These are phyloP conservation scores for Colletotrichum euphorbiae DNA, from an alignment of 2,329 filamentous ascomycete genomes.

Conservation along the genomic window DNA sequence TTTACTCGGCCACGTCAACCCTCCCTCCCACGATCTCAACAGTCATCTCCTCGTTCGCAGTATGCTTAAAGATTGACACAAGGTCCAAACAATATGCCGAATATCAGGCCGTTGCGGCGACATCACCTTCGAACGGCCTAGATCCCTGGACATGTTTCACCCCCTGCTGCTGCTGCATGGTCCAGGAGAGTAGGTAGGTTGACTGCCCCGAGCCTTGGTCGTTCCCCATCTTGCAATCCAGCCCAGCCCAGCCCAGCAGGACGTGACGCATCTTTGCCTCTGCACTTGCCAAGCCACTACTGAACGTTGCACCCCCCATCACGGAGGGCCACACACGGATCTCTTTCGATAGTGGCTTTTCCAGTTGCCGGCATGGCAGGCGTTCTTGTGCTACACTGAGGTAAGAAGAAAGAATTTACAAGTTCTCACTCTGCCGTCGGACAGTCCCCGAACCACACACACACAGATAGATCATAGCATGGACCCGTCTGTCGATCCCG, in stretches of 20 bases:
- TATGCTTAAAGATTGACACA: constrained; percentile 4
- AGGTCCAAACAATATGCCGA: constrained; percentile 17
- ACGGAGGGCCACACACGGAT: no score
- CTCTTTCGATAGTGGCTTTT: neutral
- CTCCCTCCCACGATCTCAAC: neutral
- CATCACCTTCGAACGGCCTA: neutral
- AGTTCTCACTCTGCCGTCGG: no score
- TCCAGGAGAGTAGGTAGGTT: neutral
- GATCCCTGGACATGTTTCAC: constrained; percentile 28
- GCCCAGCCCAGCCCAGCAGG: no score
- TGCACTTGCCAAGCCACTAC: no score
- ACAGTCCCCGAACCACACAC: neutral
- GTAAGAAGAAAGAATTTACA: no score
- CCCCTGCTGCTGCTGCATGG: neutral
- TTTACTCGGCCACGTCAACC: neutral
- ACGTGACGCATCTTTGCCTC: no score
- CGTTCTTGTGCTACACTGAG: no score
- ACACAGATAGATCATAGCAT: no score
- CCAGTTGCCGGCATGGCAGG: neutral
- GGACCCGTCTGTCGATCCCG: constrained; percentile 2
- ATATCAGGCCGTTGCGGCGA: constrained; percentile 12
- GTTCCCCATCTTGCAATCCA: no score
- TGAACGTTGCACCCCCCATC: no score
- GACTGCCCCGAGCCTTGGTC: neutral
- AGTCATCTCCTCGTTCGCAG: neutral